Base-by-base conservation (phyloP, 352 stramenopile genomes). In the Phytophthora pseudosyringae region DNA sequence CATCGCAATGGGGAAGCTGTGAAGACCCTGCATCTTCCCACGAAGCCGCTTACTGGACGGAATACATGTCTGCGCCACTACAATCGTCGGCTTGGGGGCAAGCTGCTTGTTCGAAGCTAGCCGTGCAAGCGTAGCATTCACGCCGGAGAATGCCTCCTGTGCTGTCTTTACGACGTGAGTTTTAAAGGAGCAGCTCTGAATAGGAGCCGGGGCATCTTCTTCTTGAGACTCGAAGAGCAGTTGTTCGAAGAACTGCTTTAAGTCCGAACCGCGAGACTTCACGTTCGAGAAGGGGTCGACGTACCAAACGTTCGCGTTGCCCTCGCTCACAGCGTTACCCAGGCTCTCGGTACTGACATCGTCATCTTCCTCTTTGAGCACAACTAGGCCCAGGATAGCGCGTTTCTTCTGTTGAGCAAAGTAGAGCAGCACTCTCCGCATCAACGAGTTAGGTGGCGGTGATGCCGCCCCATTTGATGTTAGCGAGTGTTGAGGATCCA, bases 1-100 rank as follows among this genome's bases (percentile, higher is more conserved):
- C 58, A 91, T 85, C 5, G 97, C 81, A 26, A 99, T 76, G 5
- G 97, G 96, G 46, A 99, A 97, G 18, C 93, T 95, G 53, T 97
- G 91, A 5, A 99, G 80, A 5, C 87, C 89, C 12, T 92, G 85
- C 16, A 99, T 88, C 50, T 87, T 87, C 29, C 88, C 72, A 9
- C 89, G 81, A 36, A 97, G 69, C 15, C 86, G 71, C 44, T 83
- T 83, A 18, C 72, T 81, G 2, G 82, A 93, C 2, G 60, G 57
- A 57, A 86, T 83, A 32, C 67, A 91, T 15, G 76, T 88, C 59
- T 92, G 83, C 0, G 81, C 78, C 28, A 99, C 71, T n/a, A 99
- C 80, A 28, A 99, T 89, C 1, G 96, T 92, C 31, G 86, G 78
- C 36, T 79, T 81, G 2, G 81, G 52, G 8, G 64, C 60, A 25